phyloP scores from a whole-genome alignment of 352 stramenopile species.

The Globisporangium paroecandrum region DNA sequence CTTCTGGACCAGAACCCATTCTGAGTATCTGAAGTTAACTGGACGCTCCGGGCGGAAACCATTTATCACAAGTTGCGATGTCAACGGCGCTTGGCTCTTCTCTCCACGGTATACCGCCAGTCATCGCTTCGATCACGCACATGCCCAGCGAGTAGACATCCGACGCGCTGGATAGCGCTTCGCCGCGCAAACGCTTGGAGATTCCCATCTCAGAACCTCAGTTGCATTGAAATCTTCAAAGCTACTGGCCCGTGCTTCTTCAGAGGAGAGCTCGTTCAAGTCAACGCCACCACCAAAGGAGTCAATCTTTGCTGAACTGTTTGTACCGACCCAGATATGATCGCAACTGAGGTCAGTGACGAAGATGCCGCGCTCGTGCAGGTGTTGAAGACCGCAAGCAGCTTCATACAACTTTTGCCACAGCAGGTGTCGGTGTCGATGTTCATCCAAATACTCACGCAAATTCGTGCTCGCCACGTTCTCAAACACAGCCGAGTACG shows the following conservation, averaged over 20 bases:
- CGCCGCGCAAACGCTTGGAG: neutral
- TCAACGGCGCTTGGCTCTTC: neutral
- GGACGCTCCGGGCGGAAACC: neutral
- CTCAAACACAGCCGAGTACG: slow-evolving; percentile 2
- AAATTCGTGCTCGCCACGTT: slow-evolving; percentile 6
- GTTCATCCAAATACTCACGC: neutral
- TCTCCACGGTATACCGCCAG: neutral
- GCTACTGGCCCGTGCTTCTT: neutral
- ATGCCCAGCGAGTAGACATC: neutral
- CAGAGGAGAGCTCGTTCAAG: neutral
- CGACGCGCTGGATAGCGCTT: neutral
- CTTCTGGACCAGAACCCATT: too few species aligned
- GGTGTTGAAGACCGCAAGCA: slow-evolving; percentile 33
- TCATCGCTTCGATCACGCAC: neutral
- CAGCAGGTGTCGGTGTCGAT: neutral
- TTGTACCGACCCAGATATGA: neutral
- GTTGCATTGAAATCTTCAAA: too few species aligned
- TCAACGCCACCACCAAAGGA: neutral
- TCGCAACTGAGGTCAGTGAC: neutral
- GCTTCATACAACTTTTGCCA: slow-evolving; percentile 13
- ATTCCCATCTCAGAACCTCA: neutral
- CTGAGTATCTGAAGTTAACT: too few species aligned
- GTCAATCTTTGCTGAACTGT: neutral
- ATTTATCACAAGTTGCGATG: neutral
- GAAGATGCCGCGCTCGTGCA: neutral